Percentiles rank a stretch among this genome's conserved stretches.
Evolutionary conservation across 1,139 yeast genomes (phyloP).

Genomic region (Saccharomyces pastorianus): DNA sequence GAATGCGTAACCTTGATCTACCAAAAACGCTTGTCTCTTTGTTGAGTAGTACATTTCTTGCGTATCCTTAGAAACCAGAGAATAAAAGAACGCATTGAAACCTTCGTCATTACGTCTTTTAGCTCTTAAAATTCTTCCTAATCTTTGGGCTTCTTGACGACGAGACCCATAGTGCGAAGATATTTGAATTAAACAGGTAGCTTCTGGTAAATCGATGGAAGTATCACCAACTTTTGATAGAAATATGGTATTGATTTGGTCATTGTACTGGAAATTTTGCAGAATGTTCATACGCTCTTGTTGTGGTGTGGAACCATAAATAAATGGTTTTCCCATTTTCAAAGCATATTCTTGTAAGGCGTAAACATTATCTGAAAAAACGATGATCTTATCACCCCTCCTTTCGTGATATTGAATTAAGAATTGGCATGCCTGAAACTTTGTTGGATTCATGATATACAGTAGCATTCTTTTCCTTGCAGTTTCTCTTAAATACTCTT

Average conservation of each 20-base stretch:
- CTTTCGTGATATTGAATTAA: slow-evolving; percentile 93
- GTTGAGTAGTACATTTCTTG: slow-evolving; percentile 99
- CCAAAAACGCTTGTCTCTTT: slow-evolving; percentile 94
- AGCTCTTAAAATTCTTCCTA: slow-evolving; percentile 93
- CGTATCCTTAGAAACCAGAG: slow-evolving; percentile 92
- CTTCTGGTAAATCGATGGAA: slow-evolving; percentile 95
- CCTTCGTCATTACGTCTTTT: slow-evolving; percentile 98
- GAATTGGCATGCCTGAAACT: slow-evolving; percentile 96
- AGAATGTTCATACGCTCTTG: slow-evolving; percentile 95
- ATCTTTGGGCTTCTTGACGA: slow-evolving; percentile 96
- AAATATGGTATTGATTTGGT: slow-evolving; percentile 89
- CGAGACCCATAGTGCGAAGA: slow-evolving; percentile 99
- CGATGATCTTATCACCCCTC: slow-evolving; percentile 96
- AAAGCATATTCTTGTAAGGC: slow-evolving; percentile 93
- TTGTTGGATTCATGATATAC: slow-evolving; percentile 98
- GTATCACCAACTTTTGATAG: slow-evolving; percentile 97
- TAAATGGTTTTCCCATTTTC: slow-evolving; percentile 89
- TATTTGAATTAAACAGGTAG: slow-evolving; percentile 94
- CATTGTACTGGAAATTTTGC: slow-evolving; percentile 94
- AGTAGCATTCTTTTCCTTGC: slow-evolving; percentile 89
- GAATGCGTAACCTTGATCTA: slow-evolving; percentile 98
- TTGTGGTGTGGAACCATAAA: slow-evolving; percentile 96
- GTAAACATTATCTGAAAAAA: slow-evolving; percentile 94
- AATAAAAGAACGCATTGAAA: slow-evolving; percentile 94
- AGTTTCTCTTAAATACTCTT: slow-evolving; percentile 81